These are phyloP conservation scores for Pezicula neosporulosa DNA, from an alignment of 2,329 filamentous ascomycete genomes.

Conservation along the genomic window DNA sequence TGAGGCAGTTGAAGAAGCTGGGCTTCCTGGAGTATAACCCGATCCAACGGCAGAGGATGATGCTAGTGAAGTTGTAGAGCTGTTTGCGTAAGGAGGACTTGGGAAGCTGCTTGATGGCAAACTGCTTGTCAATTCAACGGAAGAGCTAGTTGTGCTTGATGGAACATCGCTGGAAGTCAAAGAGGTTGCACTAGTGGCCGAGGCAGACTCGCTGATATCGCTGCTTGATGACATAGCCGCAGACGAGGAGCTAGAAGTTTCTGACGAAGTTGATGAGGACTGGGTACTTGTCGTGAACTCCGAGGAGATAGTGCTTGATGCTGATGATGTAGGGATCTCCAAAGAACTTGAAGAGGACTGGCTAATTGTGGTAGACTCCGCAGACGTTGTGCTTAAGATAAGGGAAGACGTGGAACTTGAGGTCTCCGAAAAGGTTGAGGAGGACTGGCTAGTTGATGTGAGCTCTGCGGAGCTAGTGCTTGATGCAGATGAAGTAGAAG, in stretches of 20 bases:
- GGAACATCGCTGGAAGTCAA: neutral
- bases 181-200: neutral
- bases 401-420: neutral
- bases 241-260: neutral
- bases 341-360: too few relatives aligned
- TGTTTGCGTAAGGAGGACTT: too few relatives aligned
- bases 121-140: too few relatives aligned
- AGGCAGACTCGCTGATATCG: neutral
- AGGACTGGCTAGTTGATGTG: neutral
- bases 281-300: neutral
- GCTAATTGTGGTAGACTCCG: neutral
- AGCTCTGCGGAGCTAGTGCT: neutral
- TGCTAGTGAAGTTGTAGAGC: too few relatives aligned
- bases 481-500: neutral
- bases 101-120: too few relatives aligned
- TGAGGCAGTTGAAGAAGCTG: neutral
- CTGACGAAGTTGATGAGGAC: neutral
- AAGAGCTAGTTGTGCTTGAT: neutral
- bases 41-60: too few relatives aligned
- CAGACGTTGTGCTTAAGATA: neutral
- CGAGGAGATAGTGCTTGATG: neutral
- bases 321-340: neutral
- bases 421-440: too few relatives aligned
- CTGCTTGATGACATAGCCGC: neutral
- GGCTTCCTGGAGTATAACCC: neutral